Conservation (phyloP, 129 eudicot species). For the Kitagawia praeruptora region DNA sequence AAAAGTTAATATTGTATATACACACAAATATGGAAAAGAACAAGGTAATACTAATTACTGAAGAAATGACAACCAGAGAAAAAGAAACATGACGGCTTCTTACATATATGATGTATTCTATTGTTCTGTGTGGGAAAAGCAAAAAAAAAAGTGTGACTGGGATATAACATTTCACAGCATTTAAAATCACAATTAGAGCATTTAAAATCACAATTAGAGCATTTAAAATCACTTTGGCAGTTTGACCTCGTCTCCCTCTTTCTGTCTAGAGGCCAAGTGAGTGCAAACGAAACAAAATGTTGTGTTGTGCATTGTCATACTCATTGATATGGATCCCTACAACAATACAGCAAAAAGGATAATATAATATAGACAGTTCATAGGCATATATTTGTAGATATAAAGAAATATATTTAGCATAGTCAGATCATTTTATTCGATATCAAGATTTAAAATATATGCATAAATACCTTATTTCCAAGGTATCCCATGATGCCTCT, state of each 20-base stretch:
- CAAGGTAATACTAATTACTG: no score
- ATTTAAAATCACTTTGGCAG: no score
- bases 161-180: no score
- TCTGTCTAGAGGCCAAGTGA: slow-evolving; percentile 84
- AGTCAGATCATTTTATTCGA: not conserved
- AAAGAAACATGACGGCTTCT: no score
- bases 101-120: no score
- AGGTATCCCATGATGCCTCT: slow-evolving; percentile 94
- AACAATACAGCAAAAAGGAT: not conserved
- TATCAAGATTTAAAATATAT: not conserved
- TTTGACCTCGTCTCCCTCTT: slow-evolving; percentile 65
- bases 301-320: slow-evolving; percentile 56
- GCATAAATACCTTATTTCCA: slow-evolving; percentile 68
- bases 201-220: no score
- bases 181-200: no score
- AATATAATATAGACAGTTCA: not conserved
- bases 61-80: no score
- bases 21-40: no score
- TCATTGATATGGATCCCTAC: slow-evolving; percentile 76
- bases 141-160: no score
- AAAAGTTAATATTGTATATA: no score
- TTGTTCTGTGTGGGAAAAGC: no score
- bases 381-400: not conserved
- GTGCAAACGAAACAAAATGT: slow-evolving; percentile 85
- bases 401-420: not conserved